phyloP scores from a whole-genome alignment of 805 yeast species.

The Saccharomyces eubayanus region DNA sequence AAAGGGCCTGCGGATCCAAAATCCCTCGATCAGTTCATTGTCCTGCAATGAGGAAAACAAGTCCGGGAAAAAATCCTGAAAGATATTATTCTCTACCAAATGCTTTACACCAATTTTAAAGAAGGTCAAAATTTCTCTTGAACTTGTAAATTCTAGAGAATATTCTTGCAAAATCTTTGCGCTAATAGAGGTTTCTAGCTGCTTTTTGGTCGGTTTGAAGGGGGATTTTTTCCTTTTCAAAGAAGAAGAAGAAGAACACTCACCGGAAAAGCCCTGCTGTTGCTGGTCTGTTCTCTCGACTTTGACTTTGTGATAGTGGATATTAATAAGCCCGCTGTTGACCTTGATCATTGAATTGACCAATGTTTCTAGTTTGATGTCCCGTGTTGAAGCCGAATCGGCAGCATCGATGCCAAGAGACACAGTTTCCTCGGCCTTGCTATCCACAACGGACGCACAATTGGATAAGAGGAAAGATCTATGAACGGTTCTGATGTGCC shows the following conservation, averaged over 20 bases:
- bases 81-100: background rate
- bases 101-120: background rate
- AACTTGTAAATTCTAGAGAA: background rate
- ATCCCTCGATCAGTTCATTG: background rate
- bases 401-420: conserved; percentile 2
- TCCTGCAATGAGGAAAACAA: background rate
- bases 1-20: background rate
- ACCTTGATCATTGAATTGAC: conserved; percentile 16
- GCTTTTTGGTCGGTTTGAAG: background rate
- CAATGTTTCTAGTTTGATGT: conserved; percentile 7
- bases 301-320: background rate
- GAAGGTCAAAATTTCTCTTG: background rate
- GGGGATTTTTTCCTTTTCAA: background rate
- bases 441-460: background rate
- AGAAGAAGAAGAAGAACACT: background rate
- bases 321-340: background rate
- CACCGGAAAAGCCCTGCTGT: background rate
- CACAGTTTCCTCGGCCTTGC: background rate
- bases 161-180: background rate
- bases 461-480: conserved; percentile 23
- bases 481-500: conserved; percentile 77
- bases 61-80: background rate
- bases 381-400: background rate
- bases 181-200: background rate
- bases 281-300: background rate